phyloP scores from a whole-genome alignment of 768 basidiomycete genomes.

The Rhodotorula toruloides region DNA sequence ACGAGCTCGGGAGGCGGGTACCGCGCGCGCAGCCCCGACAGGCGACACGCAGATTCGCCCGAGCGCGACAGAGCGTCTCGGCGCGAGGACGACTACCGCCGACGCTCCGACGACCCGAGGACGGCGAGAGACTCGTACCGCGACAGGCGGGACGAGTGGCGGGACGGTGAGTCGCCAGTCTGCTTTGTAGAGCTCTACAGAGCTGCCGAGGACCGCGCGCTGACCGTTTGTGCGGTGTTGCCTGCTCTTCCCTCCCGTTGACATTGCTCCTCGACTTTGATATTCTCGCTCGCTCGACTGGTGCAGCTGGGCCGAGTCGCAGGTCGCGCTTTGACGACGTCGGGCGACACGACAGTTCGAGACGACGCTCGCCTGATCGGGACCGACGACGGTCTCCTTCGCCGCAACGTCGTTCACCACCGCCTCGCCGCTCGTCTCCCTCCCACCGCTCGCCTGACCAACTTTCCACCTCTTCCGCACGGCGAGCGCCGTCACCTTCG shows the following conservation, averaged over 20 bases:
- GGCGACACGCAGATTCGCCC: not conserved
- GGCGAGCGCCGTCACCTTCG: not conserved
- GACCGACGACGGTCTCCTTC: not conserved
- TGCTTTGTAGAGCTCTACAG: no score
- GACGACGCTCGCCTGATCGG: not conserved
- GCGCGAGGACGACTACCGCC: not conserved
- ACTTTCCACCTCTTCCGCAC: not conserved
- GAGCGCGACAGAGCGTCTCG: not conserved
- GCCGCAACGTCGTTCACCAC: not conserved
- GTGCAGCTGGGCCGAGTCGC: not conserved
- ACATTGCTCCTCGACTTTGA: no score
- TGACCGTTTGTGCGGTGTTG: no score
- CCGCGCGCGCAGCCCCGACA: not conserved
- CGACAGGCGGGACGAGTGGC: no score
- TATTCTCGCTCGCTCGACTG: no score
- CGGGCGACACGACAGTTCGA: not conserved
- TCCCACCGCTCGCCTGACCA: not conserved
- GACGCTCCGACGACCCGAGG: not conserved
- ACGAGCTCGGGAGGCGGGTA: not conserved
- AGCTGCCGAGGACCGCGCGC: no score
- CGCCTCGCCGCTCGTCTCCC: conserved; percentile 1
- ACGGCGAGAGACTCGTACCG: not conserved
- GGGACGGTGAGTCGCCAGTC: no score
- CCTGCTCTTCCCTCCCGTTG: no score
- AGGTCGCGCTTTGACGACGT: not conserved